Evolutionary conservation across 352 stramenopile species (phyloP).

Genomic region (Globisporangium viniferum): DNA sequence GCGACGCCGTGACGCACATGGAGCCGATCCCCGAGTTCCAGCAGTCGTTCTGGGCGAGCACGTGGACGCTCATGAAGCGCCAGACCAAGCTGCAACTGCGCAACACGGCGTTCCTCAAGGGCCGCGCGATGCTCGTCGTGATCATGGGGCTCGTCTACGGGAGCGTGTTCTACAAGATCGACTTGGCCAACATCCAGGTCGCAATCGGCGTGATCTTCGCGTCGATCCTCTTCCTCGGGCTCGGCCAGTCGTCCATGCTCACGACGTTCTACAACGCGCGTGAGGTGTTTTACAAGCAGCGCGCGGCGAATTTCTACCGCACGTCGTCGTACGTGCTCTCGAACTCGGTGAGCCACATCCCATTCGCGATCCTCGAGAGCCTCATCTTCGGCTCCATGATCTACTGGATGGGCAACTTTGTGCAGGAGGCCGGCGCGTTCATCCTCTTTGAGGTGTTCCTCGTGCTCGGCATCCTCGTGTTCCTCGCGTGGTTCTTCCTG

Average conservation of each 20-base stretch:
- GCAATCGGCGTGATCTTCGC: conserved; percentile 85
- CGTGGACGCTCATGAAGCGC: conserved; percentile 48
- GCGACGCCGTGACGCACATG: conserved; percentile 63
- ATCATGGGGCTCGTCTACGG: conserved; percentile 56
- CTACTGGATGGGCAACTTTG: conserved; percentile 86
- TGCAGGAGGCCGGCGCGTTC: conserved; percentile 40
- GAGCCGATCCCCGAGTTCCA: conserved; percentile 37
- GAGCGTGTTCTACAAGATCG: conserved; percentile 50
- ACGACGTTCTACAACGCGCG: conserved; percentile 73
- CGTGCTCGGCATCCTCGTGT: conserved; percentile 55
- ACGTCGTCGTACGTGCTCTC: conserved; percentile 79
- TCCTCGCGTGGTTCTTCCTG: conserved; percentile 53
- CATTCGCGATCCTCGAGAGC: conserved; percentile 65
- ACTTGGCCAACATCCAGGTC: conserved; percentile 44
- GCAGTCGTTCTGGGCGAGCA: conserved; percentile 38
- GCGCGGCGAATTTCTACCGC: conserved; percentile 84
- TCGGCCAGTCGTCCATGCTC: conserved; percentile 77
- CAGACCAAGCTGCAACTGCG: conserved; percentile 69
- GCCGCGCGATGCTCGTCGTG: conserved; percentile 42
- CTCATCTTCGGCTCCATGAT: conserved; percentile 85
- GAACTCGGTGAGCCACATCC: conserved; percentile 42
- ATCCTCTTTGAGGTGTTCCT: conserved; percentile 74
- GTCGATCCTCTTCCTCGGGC: conserved; percentile 73
- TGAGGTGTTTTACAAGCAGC: conserved; percentile 87
- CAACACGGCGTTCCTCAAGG: conserved; percentile 52